Conservation (phyloP, 306 rosid species). For the Casuarina equisetifolia region DNA sequence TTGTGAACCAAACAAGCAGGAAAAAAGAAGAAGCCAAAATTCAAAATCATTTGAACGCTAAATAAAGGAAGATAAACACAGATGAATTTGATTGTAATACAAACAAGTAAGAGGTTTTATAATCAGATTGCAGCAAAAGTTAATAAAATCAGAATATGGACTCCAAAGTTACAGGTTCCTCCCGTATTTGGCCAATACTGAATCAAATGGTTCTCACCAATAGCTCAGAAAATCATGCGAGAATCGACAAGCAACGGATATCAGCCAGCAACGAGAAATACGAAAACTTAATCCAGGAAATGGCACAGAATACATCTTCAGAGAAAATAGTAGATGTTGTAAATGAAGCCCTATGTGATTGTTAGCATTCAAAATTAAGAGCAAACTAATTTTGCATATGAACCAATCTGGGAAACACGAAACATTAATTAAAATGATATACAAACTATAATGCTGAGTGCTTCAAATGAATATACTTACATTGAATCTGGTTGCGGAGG, state of each 20-base stretch:
- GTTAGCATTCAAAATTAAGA: background rate
- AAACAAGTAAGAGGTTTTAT: background rate
- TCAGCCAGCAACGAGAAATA: background rate
- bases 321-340: background rate
- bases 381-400: background rate
- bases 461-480: slow-evolving; percentile 30
- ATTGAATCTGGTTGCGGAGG: slow-evolving; percentile 57
- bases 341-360: background rate
- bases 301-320: background rate
- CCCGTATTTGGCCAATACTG: background rate
- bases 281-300: background rate
- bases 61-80: background rate
- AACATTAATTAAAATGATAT: background rate
- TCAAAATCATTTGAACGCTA: background rate
- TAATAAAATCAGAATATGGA: background rate
- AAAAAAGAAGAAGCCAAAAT: background rate
- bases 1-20: background rate
- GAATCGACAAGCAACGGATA: background rate
- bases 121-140: background rate
- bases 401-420: background rate
- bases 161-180: background rate
- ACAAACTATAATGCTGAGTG: background rate
- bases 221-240: background rate
- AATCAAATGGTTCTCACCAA: background rate
- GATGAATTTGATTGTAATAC: background rate